A percentile compares a stretch with the other conserved stretches of the same genome.
These are phyloP conservation scores for Hordeum pubiflorum DNA, from an alignment of 202 grass and related monocot genomes.

Conservation along the genomic window DNA sequence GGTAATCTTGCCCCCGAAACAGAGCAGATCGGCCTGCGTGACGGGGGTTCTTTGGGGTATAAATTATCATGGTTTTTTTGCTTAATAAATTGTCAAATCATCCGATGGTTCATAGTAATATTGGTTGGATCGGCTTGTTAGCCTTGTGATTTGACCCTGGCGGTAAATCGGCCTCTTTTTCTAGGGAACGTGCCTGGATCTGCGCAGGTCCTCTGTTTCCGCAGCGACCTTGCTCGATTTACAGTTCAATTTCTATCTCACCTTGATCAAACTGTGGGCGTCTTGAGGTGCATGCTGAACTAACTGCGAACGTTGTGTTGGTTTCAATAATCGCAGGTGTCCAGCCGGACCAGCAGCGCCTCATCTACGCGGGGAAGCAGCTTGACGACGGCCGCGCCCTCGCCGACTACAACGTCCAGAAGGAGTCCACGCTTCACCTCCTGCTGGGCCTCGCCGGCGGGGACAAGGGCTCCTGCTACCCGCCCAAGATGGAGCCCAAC, in stretches of 20 bases:
- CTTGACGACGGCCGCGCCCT: neutral
- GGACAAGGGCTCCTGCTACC: slow-evolving; percentile 26
- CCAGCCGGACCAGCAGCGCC: neutral
- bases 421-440: slow-evolving; percentile 63
- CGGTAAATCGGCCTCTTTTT: neutral
- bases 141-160: too few species aligned
- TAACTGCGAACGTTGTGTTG: neutral
- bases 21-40: too few species aligned
- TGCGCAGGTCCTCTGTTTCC: neutral
- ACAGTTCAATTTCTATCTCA: neutral
- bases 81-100: too few species aligned
- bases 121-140: too few species aligned
- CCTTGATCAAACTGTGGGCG: too few species aligned
- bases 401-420: neutral
- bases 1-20: too few species aligned
- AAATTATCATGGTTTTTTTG: too few species aligned
- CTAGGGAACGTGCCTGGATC: neutral
- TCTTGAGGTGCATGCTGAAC: neutral
- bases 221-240: neutral
- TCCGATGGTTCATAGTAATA: too few species aligned
- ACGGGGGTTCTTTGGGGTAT: too few species aligned
- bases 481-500: neutral
- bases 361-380: slow-evolving; percentile 4
- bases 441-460: slow-evolving; percentile 38
- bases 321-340: neutral